Evolutionary conservation across 306 rosid species (phyloP).

Genomic region (Dryas drummondii): DNA sequence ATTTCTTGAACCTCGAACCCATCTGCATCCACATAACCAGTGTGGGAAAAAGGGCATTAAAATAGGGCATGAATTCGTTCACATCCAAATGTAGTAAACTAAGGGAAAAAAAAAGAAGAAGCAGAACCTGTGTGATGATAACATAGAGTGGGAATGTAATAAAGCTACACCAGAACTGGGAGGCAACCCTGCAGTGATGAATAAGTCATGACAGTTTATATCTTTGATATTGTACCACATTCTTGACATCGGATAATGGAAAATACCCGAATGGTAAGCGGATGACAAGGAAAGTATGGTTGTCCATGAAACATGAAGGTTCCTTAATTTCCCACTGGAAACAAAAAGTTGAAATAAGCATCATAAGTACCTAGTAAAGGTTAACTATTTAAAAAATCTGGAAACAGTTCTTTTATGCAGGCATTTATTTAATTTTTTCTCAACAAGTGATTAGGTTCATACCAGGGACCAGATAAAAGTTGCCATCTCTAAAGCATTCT

Average conservation of each 20-base stretch:
- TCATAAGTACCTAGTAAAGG: neutral
- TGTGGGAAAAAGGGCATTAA: no score
- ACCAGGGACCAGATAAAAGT: constrained; percentile 90
- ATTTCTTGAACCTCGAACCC: constrained; percentile 78
- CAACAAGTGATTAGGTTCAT: constrained; percentile 33
- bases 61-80: no score
- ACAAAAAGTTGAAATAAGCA: constrained; percentile 11
- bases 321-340: constrained; percentile 80
- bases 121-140: constrained; percentile 72
- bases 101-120: neutral
- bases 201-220: neutral
- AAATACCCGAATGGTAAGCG: constrained; percentile 79
- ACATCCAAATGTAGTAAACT: no score
- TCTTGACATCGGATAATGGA: neutral
- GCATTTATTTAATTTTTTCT: neutral
- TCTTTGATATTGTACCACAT: neutral
- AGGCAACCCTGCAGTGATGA: constrained; percentile 47
- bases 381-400: neutral
- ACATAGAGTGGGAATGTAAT: constrained; percentile 90
- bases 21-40: constrained; percentile 45
- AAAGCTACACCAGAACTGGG: constrained; percentile 96
- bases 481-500: constrained; percentile 99
- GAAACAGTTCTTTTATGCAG: neutral
- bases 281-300: constrained; percentile 48
- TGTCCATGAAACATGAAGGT: constrained; percentile 86